Evolutionary conservation across 257 asterid genomes (phyloP), one percentile per base, ranked within the genome.

Genomic region (Osmanthus fragrans): DNA sequence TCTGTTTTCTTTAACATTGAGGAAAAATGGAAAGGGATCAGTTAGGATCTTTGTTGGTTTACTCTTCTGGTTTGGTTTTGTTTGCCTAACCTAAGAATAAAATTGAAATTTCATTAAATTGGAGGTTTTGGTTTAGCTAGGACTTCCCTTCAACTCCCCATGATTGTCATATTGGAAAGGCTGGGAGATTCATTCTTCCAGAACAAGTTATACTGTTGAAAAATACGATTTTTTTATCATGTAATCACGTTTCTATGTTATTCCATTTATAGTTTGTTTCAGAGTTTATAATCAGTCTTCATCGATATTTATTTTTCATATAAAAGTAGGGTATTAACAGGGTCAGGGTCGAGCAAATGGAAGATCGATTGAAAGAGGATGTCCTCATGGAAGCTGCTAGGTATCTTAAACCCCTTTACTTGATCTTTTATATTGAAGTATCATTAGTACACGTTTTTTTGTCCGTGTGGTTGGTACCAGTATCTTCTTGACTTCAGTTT

Each of bases 311-410:
- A 73, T 81, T 85, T 86, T 86, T 84, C 88, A 74, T 87, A 85
- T 87, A 86, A 86, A 92, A 87, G 87, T 90, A 94, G 99, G 99
- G 99, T 80, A 94, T 94, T 85, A 94, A 92, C 89, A 92, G 99
- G 93, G 85, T 79, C 86, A 90, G 99, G 88, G 91, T 92, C 80
- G 99, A 94, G 88, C 97, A 94, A 90, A 94, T 94, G 99, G 99
- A 94, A 90, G 91, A 92, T 85, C 92, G 99, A 47, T 82, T 94
- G 88, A 94, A 91, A 89, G 97, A 90, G 87, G 99, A 92, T 85
- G 85, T 92, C 84, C 85, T 94, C 73, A 77, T 86, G 71, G 99
- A 94, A 88, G 93, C 99, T 39, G 91, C 97, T 79, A 90, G 99
- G 98, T 94, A 76, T 49, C 69, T 64, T 80, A n/a, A 64, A 12